phyloP scores from a whole-genome alignment of 192 early-diverging fungal species.

The Spizellomyces punctatus region DNA sequence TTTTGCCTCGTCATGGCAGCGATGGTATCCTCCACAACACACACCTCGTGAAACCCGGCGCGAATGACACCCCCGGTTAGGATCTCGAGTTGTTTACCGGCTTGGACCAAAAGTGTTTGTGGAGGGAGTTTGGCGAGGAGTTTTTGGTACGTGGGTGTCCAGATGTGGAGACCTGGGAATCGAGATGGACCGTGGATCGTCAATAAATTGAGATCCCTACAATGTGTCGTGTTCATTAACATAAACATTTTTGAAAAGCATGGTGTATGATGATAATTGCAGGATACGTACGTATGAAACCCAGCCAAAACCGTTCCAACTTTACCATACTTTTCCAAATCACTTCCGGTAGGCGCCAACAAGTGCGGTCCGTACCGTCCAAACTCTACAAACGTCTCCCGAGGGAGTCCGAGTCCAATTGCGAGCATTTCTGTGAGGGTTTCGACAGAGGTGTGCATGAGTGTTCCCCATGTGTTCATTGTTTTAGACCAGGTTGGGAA shows the following conservation, averaged over 20 bases:
- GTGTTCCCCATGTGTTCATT: slow-evolving; percentile 70
- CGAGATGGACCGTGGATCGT: slow-evolving; percentile 77
- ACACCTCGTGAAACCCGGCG: slow-evolving; percentile 75
- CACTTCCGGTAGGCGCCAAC: slow-evolving; percentile 69
- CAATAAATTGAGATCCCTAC: slow-evolving; percentile 64
- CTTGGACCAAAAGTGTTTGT: slow-evolving; percentile 60
- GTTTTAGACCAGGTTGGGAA: slow-evolving; percentile 65
- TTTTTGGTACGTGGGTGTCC: slow-evolving; percentile 63
- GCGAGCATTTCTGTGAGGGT: slow-evolving; percentile 65
- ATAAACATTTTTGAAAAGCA: slow-evolving; percentile 13
- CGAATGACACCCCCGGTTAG: slow-evolving; percentile 65
- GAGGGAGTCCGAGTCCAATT: slow-evolving; percentile 62
- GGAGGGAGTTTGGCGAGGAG: slow-evolving; percentile 66
- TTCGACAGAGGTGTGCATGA: slow-evolving; percentile 57
- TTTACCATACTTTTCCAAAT: slow-evolving; percentile 64
- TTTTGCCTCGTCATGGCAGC: slow-evolving; percentile 56
- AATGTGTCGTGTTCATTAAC: slow-evolving; percentile 18
- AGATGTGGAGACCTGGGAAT: slow-evolving; percentile 74
- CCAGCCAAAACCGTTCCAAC: slow-evolving; percentile 66
- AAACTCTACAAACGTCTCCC: slow-evolving; percentile 57
- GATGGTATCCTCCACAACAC: slow-evolving; percentile 60
- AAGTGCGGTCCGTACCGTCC: slow-evolving; percentile 68
- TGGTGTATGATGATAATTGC: too few relatives aligned
- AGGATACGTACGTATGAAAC: slow-evolving; percentile 49
- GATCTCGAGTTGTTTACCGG: slow-evolving; percentile 69